Base-by-base conservation (phyloP, 371 early-diverging fungal species). In the Basidiobolus heterosporus region DNA sequence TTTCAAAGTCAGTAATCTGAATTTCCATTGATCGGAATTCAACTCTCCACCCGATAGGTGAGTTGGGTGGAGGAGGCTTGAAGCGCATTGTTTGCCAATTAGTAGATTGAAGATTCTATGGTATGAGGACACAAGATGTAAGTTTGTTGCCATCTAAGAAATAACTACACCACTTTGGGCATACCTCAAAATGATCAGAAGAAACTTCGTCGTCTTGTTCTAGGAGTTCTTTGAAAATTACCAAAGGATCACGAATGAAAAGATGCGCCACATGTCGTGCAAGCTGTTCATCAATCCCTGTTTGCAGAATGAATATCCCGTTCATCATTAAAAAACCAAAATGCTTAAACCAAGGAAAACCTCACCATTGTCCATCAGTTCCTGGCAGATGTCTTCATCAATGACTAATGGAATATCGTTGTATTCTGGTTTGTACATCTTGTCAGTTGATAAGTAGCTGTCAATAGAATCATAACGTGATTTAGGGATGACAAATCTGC, bases 41-140 rank as follows among this genome's bases (percentile, higher is more conserved):
- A 24, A 99, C 93, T 41, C 97, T 78, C 99, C 99, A 99, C 1
- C 97, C 97, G 49, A 91, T 88, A 5, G 78, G 72, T 35, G 78
- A 74, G 43, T 78, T 72, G 4, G 88, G 86, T 41, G 93, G 89
- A 15, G 98, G 98, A 19, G 93, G 91, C 67, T 99, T 99, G 72
- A 99, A 96, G 11, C 99, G 79, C 76, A 97, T 85, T 9, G 93
- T 90, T 67, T 98, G 94, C 99, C 99, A 99, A 64, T 99, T 99
- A 44, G 98, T 98, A 18, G 89, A 89, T 73, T 99, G 98, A 43
- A 99, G 75, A 64, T 98, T 98, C 73, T 89, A 50, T 6, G 7
- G 13, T n/a, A 42, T 42, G 18, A 39, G 18, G n/a, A 39, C n/a
- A 36, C n/a, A 36, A 36, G 9, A 36, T 19, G 14, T 40, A n/a